These are phyloP conservation scores for Syzygium syzygioides DNA, from an alignment of 441 rosid species.

Conservation along the genomic window DNA sequence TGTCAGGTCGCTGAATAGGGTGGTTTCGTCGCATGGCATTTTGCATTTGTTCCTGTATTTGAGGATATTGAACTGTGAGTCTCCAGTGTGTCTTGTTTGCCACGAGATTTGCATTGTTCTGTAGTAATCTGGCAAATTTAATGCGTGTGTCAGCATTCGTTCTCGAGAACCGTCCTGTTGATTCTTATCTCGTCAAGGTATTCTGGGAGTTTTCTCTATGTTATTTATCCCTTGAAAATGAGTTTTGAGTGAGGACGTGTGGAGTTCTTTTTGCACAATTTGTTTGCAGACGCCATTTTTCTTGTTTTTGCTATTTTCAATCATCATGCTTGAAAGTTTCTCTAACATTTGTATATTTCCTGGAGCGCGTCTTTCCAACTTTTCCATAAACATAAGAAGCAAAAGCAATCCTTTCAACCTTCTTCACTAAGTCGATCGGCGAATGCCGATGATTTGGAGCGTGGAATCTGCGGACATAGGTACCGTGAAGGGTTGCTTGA, in stretches of 20 bases:
- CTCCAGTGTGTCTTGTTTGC: not conserved
- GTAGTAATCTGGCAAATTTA: not conserved
- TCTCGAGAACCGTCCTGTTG: not conserved
- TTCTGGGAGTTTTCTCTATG: not conserved
- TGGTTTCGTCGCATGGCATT: not conserved
- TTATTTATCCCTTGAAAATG: not conserved
- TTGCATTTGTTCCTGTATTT: not conserved
- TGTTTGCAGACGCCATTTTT: not conserved
- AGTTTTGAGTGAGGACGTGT: not conserved
- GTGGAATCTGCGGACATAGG: not conserved
- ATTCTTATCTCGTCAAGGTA: not conserved
- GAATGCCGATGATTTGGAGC: not conserved
- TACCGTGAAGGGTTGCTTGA: not conserved
- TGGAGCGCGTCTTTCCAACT: not conserved
- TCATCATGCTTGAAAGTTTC: not conserved
- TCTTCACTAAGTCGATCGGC: not conserved
- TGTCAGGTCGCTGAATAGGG: not conserved
- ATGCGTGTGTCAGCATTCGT: not conserved
- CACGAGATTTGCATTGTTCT: not conserved
- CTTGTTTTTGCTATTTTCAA: not conserved
- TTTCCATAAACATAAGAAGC: not conserved
- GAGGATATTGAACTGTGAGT: not conserved
- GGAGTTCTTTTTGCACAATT: not conserved
- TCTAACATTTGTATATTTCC: not conserved
- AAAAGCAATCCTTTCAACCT: not conserved